Base-by-base conservation (phyloP, 805 yeast genomes). In the Lipomyces yamanashiensis region DNA sequence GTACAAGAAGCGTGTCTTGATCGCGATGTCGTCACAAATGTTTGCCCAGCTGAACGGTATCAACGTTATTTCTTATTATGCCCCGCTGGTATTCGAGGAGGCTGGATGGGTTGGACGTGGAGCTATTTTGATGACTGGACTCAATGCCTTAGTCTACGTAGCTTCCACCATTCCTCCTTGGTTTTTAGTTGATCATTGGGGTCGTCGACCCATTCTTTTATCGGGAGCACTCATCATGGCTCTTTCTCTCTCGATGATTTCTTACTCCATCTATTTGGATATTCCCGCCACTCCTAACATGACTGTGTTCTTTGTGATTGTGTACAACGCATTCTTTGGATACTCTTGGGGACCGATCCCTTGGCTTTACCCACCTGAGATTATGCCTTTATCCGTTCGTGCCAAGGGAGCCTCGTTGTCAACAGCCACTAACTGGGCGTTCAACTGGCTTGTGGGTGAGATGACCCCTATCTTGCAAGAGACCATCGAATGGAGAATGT, bases 41-140 rank as follows among this genome's bases (percentile, higher is more conserved):
- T 91, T 92, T 80, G 97, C 98, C 2, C 97, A 92, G 76, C 80
- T 92, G 74, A 89, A 92, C 74, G 98, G 98, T 71, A 92, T 92
- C 76, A 92, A 92, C 73, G 93, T 92, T 57, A 90, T 92, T 59
- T 87, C 96, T 0, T 92, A 92, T 76, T 92, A 92, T 77, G 97
- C 97, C 1, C 97, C 97, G 1, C 78, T 92, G 76, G 96, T 92
- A 54, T 92, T 92, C 76, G 97, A 92, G 74, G 89, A 89, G 70
- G 97, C 97, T 2, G 98, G 98, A 34, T 92, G 97, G 97, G 76
- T 82, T 7, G 56, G 56, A 12, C 80, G 96, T 64, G 84, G 85
- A 68, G 97, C 97, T 2, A 85, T 92, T 66, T 81, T 91, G 67
- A 89, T 92, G 96, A 90, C 98, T 0, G 98, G 98, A 23, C 81